These are phyloP conservation scores for Quercus suber DNA, from an alignment of 306 rosid genomes.

Conservation along the genomic window DNA sequence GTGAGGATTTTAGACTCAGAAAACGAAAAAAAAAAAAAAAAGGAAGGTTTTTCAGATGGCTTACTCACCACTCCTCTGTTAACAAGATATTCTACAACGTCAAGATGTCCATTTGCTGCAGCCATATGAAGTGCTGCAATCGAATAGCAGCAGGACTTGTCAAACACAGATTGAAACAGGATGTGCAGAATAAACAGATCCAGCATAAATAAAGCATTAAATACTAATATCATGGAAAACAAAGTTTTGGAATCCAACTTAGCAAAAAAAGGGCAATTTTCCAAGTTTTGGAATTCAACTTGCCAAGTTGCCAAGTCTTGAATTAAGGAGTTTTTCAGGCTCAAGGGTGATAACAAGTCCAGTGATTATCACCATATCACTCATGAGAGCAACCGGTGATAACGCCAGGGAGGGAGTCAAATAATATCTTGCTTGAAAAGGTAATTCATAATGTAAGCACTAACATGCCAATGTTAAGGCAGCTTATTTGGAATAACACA, in stretches of 20 bases:
- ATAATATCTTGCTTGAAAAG: background rate
- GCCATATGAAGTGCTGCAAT: slow-evolving; percentile 92
- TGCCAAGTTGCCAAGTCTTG: no score
- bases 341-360: no score
- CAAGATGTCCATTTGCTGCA: slow-evolving; percentile 84
- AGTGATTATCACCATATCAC: no score
- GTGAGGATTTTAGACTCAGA: background rate
- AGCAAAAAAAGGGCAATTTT: background rate
- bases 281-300: no score
- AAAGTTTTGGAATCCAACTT: background rate
- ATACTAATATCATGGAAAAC: background rate
- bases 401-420: background rate
- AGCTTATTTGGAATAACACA: background rate
- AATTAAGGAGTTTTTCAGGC: no score
- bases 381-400: no score
- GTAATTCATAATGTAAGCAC: background rate
- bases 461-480: background rate
- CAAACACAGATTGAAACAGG: background rate
- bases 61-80: slow-evolving; percentile 64
- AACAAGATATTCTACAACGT: slow-evolving; percentile 66
- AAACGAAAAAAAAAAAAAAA: background rate
- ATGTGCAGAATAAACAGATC: background rate
- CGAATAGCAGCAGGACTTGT: slow-evolving; percentile 17
- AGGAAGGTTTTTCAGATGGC: slow-evolving; percentile 2
- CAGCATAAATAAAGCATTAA: background rate